Percentiles rank a stretch among this genome's conserved stretches.
Conservation (phyloP, 768 basidiomycete species). For the Amylocystis lapponica region DNA sequence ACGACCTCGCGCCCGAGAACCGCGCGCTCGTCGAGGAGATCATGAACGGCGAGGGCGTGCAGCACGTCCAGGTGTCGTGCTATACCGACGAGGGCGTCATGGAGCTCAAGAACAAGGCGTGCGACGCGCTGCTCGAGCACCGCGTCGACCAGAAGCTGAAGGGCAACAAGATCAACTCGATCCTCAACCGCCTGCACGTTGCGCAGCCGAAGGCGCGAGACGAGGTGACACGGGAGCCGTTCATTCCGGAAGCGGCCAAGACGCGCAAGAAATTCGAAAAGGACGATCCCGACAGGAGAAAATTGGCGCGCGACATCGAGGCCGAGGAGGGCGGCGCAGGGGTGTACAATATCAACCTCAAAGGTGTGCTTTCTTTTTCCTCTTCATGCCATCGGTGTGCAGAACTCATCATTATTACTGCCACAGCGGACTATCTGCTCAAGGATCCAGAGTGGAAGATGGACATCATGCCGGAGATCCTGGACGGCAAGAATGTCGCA, state of each 20-base stretch:
- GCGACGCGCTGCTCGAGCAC: conserved; percentile 91
- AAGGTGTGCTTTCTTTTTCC: conserved; percentile 49
- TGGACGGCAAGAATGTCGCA: conserved; percentile 97
- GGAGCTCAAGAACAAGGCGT: conserved; percentile 92
- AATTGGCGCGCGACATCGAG: conserved; percentile 78
- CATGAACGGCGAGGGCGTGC: conserved; percentile 64
- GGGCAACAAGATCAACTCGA: conserved; percentile 85
- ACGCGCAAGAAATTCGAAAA: conserved; percentile 80
- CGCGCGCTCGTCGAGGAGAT: conserved; percentile 85
- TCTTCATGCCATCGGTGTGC: not conserved
- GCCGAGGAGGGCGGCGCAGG: conserved; percentile 84
- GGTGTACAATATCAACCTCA: conserved; percentile 86
- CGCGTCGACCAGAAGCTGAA: conserved; percentile 93
- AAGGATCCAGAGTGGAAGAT: conserved; percentile 90
- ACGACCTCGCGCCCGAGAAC: conserved; percentile 73
- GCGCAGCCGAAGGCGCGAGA: conserved; percentile 88
- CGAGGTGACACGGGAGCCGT: conserved; percentile 80
- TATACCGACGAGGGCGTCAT: conserved; percentile 97
- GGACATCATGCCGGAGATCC: conserved; percentile 97
- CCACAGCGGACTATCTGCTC: conserved; percentile 83
- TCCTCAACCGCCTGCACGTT: conserved; percentile 95
- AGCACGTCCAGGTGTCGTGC: conserved; percentile 83
- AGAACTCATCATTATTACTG: not conserved
- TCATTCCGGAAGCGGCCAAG: conserved; percentile 83
- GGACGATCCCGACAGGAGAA: conserved; percentile 71